Evolutionary conservation across 164 flowering plant genomes (phyloP), one percentile per base, ranked within the genome.

Genomic region (Vitis rotundifolia): DNA sequence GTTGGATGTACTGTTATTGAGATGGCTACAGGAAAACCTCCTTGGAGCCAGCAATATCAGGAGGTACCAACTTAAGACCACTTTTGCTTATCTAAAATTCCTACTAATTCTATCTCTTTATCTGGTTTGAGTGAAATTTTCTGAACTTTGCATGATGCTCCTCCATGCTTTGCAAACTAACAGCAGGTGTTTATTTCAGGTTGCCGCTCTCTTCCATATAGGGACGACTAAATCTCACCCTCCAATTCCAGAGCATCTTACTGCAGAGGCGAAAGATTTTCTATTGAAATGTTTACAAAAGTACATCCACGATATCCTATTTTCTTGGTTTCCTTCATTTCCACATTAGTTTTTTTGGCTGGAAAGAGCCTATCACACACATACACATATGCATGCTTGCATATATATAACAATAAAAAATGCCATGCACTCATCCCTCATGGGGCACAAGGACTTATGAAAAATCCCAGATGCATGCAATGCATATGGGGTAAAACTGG

Each of bases 1-100:
- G 98, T 96, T 77, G 99, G 99, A 67, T 96, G 99, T 76, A 96
- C 99, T 57, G 85, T 96, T 8, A 96, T 96, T 69, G 99, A 96
- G 80, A 96, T 96, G 99, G 97, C 98, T 22, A 96, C 99, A 49
- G 99, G 99, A 79, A 96, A 92, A 73, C 97, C 98, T 78, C 99
- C 99, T 61, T 96, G 98, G 98, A 93, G 99, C 81, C 88, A 93
- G 72, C 94, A 93, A 72, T 92, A 87, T 79, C 94, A 91, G 76
- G 98, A 92, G 97, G 99, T 91, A 73, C 22, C 44, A 19, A 51
- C 9, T 61, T 18, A 59, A 31, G 11, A 55, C 12, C 11, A 14
- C 10, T 37, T n/a, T 18, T 16, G 61, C 29, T 64, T 12, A 22
- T n/a, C 13, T n/a, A 8, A 18, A 64, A 11, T n/a, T 22, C 26